These are phyloP conservation scores for Biscogniauxia sp. DNA, from an alignment of 2,329 filamentous ascomycete species.

Conservation along the genomic window DNA sequence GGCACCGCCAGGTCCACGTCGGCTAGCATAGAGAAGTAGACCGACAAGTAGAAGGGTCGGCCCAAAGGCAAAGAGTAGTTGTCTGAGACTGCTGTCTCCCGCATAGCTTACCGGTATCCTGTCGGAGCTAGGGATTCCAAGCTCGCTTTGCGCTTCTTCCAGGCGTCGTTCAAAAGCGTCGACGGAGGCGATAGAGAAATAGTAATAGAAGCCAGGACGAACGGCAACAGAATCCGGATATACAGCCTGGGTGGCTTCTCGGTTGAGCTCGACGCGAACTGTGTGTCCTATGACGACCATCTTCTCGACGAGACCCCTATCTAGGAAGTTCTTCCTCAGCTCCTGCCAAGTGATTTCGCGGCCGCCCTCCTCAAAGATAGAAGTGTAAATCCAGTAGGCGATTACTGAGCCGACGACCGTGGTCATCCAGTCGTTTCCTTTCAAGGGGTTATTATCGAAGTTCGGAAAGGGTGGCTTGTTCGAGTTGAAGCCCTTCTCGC, in stretches of 20 bases:
- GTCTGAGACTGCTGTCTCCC: conserved; percentile 71
- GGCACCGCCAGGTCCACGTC: conserved; percentile 65
- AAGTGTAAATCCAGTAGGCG: conserved; percentile 45
- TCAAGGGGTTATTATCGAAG: conserved; percentile 14
- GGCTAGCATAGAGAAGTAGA: conserved; percentile 74
- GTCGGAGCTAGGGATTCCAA: conserved; percentile 82
- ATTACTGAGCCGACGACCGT: conserved; percentile 52
- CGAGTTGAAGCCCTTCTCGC: conserved; percentile 24
- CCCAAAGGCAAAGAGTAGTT: conserved; percentile 73
- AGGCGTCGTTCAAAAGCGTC: conserved; percentile 89
- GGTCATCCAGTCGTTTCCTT: conserved; percentile 36
- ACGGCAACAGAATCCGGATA: conserved; percentile 74
- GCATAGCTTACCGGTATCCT: conserved; percentile 90
- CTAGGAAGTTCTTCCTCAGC: conserved; percentile 86
- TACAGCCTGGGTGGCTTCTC: conserved; percentile 66
- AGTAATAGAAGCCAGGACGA: conserved; percentile 74
- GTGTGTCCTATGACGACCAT: conserved; percentile 75
- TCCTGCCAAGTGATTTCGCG: conserved; percentile 97
- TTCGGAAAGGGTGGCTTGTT: conserved; percentile 18
- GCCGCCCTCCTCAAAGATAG: conserved; percentile 41
- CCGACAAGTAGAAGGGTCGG: conserved; percentile 86
- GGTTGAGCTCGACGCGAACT: conserved; percentile 78
- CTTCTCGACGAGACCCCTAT: conserved; percentile 94
- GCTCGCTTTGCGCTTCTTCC: conserved; percentile 82
- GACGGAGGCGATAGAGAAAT: conserved; percentile 92